Percentiles rank a stretch among this genome's conserved stretches.
phyloP scores from a whole-genome alignment of 1,139 yeast genomes.

The Schwanniomyces etchellsii region DNA sequence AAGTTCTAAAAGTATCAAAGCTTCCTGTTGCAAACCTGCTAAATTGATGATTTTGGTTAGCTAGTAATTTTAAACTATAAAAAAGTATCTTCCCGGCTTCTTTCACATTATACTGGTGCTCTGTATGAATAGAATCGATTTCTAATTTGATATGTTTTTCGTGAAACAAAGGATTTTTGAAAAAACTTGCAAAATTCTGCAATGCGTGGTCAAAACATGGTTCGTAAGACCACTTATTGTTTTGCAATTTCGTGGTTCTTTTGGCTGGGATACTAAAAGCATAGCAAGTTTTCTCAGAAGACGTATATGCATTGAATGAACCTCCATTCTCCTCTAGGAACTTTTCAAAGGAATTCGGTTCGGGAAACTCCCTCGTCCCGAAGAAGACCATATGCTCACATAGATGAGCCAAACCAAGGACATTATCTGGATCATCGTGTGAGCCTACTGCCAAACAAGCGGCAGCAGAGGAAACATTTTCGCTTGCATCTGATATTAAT shows the following conservation, averaged over 20 bases:
- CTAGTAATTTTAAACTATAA: constrained; percentile 52
- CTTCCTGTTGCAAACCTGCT: constrained; percentile 45
- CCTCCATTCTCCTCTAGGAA: constrained; percentile 47
- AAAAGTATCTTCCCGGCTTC: constrained; percentile 41
- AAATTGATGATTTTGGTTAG: constrained; percentile 39
- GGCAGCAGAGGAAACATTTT: constrained; percentile 34
- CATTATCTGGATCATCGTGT: constrained; percentile 48
- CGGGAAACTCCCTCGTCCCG: constrained; percentile 52
- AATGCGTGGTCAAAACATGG: constrained; percentile 40
- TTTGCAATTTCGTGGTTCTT: constrained; percentile 4
- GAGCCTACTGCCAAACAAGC: constrained; percentile 60
- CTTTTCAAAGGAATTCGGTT: constrained; percentile 40
- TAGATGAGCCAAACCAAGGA: constrained; percentile 65
- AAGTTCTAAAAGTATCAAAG: constrained; percentile 20
- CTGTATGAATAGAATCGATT: constrained; percentile 55
- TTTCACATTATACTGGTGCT: constrained; percentile 49
- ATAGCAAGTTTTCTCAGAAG: constrained; percentile 58
- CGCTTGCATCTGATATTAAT: constrained; percentile 53
- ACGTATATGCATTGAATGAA: constrained; percentile 57
- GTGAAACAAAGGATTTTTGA: constrained; percentile 44
- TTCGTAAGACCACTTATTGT: constrained; percentile 8
- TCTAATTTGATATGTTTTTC: constrained; percentile 41
- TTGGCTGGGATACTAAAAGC: constrained; percentile 49
- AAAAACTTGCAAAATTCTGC: constrained; percentile 46
- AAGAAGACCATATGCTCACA: constrained; percentile 66